A percentile compares a stretch with the other conserved stretches of the same genome.
phyloP scores from a whole-genome alignment of 2,329 filamentous ascomycete species.

The Pseudogymnoascus destructans region DNA sequence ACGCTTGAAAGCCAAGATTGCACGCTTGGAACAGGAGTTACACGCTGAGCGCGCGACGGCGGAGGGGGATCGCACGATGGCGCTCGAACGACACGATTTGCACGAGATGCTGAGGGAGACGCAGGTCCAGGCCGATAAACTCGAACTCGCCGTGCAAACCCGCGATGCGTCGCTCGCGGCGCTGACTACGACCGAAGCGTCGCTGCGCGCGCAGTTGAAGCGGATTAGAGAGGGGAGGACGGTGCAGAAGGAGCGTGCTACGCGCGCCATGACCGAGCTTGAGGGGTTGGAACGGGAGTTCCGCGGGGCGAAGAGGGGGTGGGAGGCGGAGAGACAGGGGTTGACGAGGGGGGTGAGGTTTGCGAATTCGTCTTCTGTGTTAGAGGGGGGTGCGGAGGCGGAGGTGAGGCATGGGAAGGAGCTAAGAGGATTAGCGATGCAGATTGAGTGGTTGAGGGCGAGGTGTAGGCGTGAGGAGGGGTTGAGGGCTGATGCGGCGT shows the following conservation, averaged over 20 bases:
- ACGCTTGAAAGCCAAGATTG: conserved; percentile 38
- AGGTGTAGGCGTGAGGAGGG: conserved; percentile 67
- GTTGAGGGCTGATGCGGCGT: conserved; percentile 68
- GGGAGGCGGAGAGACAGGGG: conserved; percentile 32
- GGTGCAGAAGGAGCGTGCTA: conserved; percentile 22
- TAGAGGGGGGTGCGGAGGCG: conserved; percentile 28
- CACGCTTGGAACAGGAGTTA: conserved; percentile 34
- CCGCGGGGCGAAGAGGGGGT: conserved; percentile 31
- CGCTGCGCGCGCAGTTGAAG: conserved; percentile 54
- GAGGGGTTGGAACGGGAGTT: conserved; percentile 28
- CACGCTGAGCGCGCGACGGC: conserved; percentile 42
- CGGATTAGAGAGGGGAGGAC: conserved; percentile 54
- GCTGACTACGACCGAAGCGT: conserved; percentile 41
- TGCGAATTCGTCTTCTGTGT: conserved; percentile 28
- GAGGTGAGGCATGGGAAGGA: conserved; percentile 62
- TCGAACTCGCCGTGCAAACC: conserved; percentile 60
- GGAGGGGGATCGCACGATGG: conserved; percentile 42
- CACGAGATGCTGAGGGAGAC: conserved; percentile 47
- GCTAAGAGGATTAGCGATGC: conserved; percentile 69
- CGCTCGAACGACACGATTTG: conserved; percentile 45
- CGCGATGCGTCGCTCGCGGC: conserved; percentile 52
- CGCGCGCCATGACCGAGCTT: conserved; percentile 18
- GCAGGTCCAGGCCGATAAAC: conserved; percentile 50
- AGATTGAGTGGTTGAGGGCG: conserved; percentile 83
- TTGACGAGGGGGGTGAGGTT: conserved; percentile 29